Evolutionary conservation across 164 flowering plant genomes (phyloP).

Genomic region (Stephania japonica): DNA sequence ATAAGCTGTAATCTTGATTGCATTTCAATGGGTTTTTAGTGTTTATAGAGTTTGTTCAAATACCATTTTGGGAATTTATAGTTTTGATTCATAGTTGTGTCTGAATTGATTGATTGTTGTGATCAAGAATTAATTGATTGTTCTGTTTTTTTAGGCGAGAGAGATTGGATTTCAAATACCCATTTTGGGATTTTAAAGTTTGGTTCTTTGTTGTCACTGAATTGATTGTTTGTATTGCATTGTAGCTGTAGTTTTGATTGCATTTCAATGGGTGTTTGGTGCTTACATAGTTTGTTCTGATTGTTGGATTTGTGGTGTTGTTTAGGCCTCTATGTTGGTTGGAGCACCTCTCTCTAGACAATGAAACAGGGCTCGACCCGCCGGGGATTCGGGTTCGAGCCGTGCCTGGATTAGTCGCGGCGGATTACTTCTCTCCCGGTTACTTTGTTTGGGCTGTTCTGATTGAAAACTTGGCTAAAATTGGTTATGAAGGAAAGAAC

Average conservation of each 20-base stretch:
- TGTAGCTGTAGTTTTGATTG: too few species aligned
- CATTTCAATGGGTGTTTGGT: too few species aligned
- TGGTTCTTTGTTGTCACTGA: not conserved
- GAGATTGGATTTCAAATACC: not conserved
- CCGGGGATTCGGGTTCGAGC: conserved; percentile 72
- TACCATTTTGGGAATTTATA: too few species aligned
- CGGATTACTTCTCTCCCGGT: conserved; percentile 71
- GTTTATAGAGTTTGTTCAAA: too few species aligned
- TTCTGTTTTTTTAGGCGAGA: not conserved
- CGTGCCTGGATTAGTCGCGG: conserved; percentile 68
- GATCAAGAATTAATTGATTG: not conserved
- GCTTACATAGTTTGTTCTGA: too few species aligned
- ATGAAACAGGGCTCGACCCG: conserved; percentile 72
- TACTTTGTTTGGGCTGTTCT: conserved; percentile 73
- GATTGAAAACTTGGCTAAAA: conserved; percentile 61
- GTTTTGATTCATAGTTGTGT: not conserved
- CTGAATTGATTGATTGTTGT: not conserved
- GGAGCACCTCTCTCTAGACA: conserved; percentile 67
- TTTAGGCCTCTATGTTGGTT: conserved; percentile 73
- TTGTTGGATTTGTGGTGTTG: conserved; percentile 1
- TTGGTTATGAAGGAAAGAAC: conserved; percentile 74
- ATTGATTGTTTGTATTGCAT: not conserved
- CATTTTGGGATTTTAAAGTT: not conserved
- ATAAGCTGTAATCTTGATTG: too few species aligned
- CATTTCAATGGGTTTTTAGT: too few species aligned